Evolutionary conservation across 2,329 filamentous ascomycete species (phyloP).

Genomic region (Didymellaceae sp.): DNA sequence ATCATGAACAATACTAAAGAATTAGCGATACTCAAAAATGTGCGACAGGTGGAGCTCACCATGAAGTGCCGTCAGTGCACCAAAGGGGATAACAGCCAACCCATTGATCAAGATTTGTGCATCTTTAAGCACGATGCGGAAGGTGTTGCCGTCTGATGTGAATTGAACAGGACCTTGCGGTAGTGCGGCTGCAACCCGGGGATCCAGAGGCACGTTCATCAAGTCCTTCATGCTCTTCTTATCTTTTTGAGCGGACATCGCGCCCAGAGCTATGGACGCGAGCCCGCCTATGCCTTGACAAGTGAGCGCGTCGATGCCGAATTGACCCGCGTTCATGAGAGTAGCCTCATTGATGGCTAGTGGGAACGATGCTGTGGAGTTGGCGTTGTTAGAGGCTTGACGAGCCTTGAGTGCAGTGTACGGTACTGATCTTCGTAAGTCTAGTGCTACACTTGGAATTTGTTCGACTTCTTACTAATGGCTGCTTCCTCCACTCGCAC

Average conservation of each 20-base stretch:
- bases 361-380: neutral
- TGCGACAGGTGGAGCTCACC: slow-evolving; percentile 13
- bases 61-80: slow-evolving; percentile 31
- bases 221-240: slow-evolving; percentile 13
- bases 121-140: slow-evolving; percentile 28
- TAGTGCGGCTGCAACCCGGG: slow-evolving; percentile 21
- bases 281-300: slow-evolving; percentile 39
- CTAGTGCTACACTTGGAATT: too few species aligned
- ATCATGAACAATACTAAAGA: slow-evolving; percentile 26
- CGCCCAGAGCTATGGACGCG: slow-evolving; percentile 26
- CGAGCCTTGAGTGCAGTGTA: slow-evolving; percentile 18
- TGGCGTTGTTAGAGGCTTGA: slow-evolving; percentile 4
- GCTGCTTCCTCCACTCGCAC: slow-evolving; percentile 8
- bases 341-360: slow-evolving; percentile 31
- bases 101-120: slow-evolving; percentile 32
- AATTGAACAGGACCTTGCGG: slow-evolving; percentile 34
- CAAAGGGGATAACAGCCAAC: slow-evolving; percentile 24
- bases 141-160: slow-evolving; percentile 34
- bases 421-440: slow-evolving; percentile 21
- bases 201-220: slow-evolving; percentile 24
- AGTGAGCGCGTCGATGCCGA: slow-evolving; percentile 26
- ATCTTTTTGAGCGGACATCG: slow-evolving; percentile 21
- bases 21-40: neutral
- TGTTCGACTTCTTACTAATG: slow-evolving; percentile 21
- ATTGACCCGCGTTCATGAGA: slow-evolving; percentile 27